These are phyloP conservation scores for Trapa bicornis DNA, from an alignment of 345 rosid species.

Conservation along the genomic window DNA sequence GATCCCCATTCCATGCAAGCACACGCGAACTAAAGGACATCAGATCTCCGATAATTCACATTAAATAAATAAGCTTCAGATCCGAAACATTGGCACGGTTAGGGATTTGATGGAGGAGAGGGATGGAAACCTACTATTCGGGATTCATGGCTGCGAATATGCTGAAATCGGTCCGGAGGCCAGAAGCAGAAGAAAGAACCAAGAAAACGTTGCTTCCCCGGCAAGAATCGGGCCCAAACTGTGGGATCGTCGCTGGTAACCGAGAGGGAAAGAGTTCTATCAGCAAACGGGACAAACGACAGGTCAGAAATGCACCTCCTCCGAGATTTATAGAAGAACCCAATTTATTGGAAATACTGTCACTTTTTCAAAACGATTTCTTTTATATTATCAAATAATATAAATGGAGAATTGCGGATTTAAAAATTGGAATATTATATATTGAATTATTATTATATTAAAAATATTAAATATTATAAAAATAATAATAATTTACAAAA, in stretches of 20 bases:
- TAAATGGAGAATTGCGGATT: no score
- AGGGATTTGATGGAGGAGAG: neutral
- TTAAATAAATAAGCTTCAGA: neutral
- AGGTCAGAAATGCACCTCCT: neutral
- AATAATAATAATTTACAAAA: no score
- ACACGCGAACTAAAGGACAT: neutral
- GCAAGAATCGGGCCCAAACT: neutral
- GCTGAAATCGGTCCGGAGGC: neutral
- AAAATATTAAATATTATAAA: no score
- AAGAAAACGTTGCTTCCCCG: neutral
- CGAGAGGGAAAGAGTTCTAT: neutral
- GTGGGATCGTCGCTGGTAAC: conserved; percentile 11
- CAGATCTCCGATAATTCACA: neutral
- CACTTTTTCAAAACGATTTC: neutral
- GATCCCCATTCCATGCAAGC: neutral
- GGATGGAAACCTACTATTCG: conserved; percentile 37
- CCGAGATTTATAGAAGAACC: neutral
- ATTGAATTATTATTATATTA: no score
- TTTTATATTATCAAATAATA: neutral
- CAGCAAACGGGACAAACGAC: neutral
- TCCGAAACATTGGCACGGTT: neutral
- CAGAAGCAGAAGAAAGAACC: neutral
- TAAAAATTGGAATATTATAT: no score
- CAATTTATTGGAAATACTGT: neutral
- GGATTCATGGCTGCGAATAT: conserved; percentile 36